Base-by-base conservation (phyloP, 495 filamentous ascomycete genomes). In the Articulospora tetracladia region DNA sequence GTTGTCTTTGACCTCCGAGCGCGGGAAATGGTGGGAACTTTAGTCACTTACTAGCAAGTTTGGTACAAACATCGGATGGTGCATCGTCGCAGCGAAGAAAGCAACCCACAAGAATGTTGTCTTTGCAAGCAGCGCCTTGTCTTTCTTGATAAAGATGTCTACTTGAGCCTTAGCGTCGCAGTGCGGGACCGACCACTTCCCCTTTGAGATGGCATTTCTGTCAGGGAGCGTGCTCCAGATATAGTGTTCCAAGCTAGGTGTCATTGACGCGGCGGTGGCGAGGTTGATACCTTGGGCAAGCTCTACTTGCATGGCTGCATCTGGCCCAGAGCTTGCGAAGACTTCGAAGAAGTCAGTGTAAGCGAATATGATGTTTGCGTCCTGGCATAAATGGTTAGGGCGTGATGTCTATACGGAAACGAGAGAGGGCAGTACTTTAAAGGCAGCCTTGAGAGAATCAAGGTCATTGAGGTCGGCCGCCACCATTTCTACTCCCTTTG, bases 191-290 rank as follows among this genome's bases (percentile, higher is more conserved):
- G 60, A 11, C 46, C 68, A 67, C 47, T 69, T 71, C 2, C 71
- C 71, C 8, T 22, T 55, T 0, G 68, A 66, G 24, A 75, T 63
- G 30, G 63, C 58, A 36, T 27, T 60, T 11, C 58, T 66, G 57
- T 70, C 68, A 1, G 77, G 74, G 0, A 77, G 64, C 1, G 77
- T 79, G 47, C 70, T 73, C 77, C 75, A 79, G 60, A 80, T 71
- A 53, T 70, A 79, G 54, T 78, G 77, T 62, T 79, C 67, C 17
- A 81, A 61, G 0, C 70, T 70, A 1, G 61, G 27, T 0, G 71
- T 78, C 19, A 60, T 56, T 2, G 69, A 57, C 6, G 77, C 79
- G 8, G 76, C 78, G 3, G 59, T 59, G 23, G 74, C 77, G 27
- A 80, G 64, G 46, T 74, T 79, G 44, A 69, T 72, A n/a, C 71